Evolutionary conservation across 164 flowering plant genomes (phyloP).

Genomic region (Pachysandra terminalis): DNA sequence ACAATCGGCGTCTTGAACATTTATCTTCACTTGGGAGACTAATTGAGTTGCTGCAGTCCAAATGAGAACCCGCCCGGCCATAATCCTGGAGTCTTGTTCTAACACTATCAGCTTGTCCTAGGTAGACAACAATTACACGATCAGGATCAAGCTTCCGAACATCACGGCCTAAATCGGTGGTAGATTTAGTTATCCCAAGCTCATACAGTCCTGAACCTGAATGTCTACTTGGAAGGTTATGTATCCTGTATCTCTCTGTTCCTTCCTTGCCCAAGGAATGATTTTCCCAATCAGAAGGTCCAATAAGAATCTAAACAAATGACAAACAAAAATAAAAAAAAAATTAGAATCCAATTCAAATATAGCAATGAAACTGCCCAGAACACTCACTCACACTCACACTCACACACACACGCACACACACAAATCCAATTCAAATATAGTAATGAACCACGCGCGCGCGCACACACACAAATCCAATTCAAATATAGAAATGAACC

Average conservation of each 20-base stretch:
- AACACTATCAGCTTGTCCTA: constrained; percentile 78
- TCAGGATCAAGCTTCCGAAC: constrained; percentile 36
- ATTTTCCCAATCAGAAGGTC: constrained; percentile 49
- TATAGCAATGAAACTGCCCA: too few relatives aligned
- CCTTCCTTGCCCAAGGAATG: constrained; percentile 40
- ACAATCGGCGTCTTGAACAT: constrained; percentile 43
- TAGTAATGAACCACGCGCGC: too few relatives aligned
- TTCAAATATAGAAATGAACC: too few relatives aligned
- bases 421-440: too few relatives aligned
- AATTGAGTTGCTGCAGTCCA: constrained; percentile 40
- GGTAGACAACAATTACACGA: constrained; percentile 49
- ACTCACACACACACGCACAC: too few relatives aligned
- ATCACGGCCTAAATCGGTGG: constrained; percentile 27
- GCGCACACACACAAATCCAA: too few relatives aligned
- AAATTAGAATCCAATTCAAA: too few relatives aligned
- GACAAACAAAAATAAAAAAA: not conserved
- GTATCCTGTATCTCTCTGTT: constrained; percentile 35
- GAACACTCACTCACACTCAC: too few relatives aligned
- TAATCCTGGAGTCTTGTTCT: constrained; percentile 65
- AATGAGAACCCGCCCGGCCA: constrained; percentile 81
- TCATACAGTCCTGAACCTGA: constrained; percentile 79
- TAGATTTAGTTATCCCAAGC: constrained; percentile 47
- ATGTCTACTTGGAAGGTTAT: constrained; percentile 49
- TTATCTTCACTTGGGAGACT: constrained; percentile 14
- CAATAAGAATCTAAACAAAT: constrained; percentile 45